A percentile compares a stretch with the other conserved stretches of the same genome.
Evolutionary conservation across 495 filamentous ascomycete genomes (phyloP).

Genomic region (Penicillium ochrochloron): DNA sequence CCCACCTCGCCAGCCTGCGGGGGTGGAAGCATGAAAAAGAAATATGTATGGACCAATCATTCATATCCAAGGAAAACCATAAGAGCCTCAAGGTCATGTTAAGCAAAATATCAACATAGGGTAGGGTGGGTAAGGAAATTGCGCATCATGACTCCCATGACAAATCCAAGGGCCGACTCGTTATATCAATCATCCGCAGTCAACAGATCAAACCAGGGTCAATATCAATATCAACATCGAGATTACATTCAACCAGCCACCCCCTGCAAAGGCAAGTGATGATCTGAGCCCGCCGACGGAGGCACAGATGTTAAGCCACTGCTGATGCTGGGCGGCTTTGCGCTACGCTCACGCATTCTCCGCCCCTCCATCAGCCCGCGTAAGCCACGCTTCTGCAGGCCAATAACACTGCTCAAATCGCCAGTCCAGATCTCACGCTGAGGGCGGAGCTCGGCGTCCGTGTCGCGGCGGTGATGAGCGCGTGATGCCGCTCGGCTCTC

Average conservation of each 20-base stretch:
- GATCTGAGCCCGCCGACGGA: slow-evolving; percentile 23
- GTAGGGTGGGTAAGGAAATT: background rate
- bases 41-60: slow-evolving; percentile 18
- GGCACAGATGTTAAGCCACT: slow-evolving; percentile 29
- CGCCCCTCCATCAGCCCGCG: slow-evolving; percentile 95
- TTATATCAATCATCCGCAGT: background rate
- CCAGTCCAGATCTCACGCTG: slow-evolving; percentile 75
- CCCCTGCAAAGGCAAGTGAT: slow-evolving; percentile 26
- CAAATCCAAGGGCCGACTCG: background rate
- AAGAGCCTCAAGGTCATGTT: too few species aligned
- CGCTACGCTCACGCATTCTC: slow-evolving; percentile 74
- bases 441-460: slow-evolving; percentile 33
- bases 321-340: slow-evolving; percentile 38
- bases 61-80: background rate
- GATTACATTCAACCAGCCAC: slow-evolving; percentile 22
- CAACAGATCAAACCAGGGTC: background rate
- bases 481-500: slow-evolving; percentile 29
- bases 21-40: slow-evolving; percentile 20
- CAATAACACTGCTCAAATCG: slow-evolving; percentile 90
- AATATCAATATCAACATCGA: background rate
- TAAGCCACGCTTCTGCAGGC: slow-evolving; percentile 89
- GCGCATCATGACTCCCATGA: background rate
- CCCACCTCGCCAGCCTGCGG: slow-evolving; percentile 29
- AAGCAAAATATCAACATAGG: background rate
- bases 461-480: slow-evolving; percentile 38